Evolutionary conservation across 2,329 filamentous ascomycete genomes (phyloP).

Genomic region (Cladorrhinum sp.): DNA sequence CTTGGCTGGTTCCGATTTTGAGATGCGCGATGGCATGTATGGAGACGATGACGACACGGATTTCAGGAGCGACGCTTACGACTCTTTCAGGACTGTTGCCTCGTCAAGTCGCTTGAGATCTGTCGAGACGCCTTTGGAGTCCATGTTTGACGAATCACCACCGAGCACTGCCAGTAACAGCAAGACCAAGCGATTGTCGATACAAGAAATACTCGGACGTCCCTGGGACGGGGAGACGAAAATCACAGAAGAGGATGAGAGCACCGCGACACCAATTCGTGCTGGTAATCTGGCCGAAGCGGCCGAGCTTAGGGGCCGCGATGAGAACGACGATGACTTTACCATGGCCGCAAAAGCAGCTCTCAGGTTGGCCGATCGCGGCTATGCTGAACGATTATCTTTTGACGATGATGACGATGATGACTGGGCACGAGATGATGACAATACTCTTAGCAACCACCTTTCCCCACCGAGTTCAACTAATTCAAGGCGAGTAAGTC

Average conservation of each 20-base stretch:
- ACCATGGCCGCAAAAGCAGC: constrained; percentile 30
- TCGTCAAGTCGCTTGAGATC: constrained; percentile 65
- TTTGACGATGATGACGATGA: constrained; percentile 62
- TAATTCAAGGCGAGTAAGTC: constrained; percentile 52
- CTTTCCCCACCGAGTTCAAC: constrained; percentile 58
- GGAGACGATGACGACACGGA: constrained; percentile 77
- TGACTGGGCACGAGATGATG: constrained; percentile 60
- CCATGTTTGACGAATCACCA: constrained; percentile 78
- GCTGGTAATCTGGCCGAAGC: constrained; percentile 34
- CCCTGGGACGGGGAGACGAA: constrained; percentile 54
- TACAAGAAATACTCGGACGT: constrained; percentile 56
- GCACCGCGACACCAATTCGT: constrained; percentile 49
- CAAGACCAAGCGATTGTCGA: constrained; percentile 55
- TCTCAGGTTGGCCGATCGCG: constrained; percentile 35
- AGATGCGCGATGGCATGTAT: constrained; percentile 61
- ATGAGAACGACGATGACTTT: constrained; percentile 24
- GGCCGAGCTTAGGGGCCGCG: constrained; percentile 25
- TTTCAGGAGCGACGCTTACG: constrained; percentile 74
- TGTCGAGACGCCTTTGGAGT: constrained; percentile 70
- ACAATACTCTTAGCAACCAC: constrained; percentile 51
- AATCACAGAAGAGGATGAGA: constrained; percentile 60
- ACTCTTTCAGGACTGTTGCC: constrained; percentile 66
- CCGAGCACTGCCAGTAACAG: constrained; percentile 53
- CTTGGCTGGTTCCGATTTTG: constrained; percentile 67
- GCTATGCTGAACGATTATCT: constrained; percentile 50